Percentiles rank a stretch among this genome's conserved stretches.
These are phyloP conservation scores for Tylopilus cervinicoccineus DNA, from an alignment of 768 basidiomycete genomes.

Conservation along the genomic window DNA sequence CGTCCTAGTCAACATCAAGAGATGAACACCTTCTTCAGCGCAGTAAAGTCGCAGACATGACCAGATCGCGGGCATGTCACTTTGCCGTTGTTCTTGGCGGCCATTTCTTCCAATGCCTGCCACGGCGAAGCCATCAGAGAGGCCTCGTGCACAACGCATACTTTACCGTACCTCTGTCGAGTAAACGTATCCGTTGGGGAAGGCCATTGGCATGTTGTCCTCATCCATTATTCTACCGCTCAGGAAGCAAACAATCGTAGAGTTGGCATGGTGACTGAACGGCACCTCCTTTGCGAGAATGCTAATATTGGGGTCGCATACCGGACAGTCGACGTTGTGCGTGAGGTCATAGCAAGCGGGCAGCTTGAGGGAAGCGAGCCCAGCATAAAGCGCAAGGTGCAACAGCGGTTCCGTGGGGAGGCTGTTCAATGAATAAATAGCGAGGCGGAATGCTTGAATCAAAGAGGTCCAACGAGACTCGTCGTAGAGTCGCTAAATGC, in stretches of 20 bases:
- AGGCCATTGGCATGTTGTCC: constrained; percentile 88
- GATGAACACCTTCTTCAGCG: constrained; percentile 86
- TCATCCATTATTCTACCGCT: constrained; percentile 94
- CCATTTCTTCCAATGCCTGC: constrained; percentile 86
- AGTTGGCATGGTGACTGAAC: constrained; percentile 90
- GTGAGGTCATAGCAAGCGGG: constrained; percentile 73
- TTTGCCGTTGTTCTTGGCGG: constrained; percentile 66
- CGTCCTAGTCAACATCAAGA: constrained; percentile 44
- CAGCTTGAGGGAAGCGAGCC: constrained; percentile 85
- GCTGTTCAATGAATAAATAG: constrained; percentile 84
- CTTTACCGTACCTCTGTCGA: constrained; percentile 71
- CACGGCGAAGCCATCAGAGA: constrained; percentile 11
- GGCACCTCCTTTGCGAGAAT: constrained; percentile 84
- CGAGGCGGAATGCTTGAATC: constrained; percentile 73
- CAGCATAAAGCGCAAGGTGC: constrained; percentile 85
- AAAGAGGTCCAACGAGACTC: constrained; percentile 71
- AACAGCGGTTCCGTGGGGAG: constrained; percentile 86
- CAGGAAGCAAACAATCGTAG: constrained; percentile 89
- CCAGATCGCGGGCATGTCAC: constrained; percentile 85
- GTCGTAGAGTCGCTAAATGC: constrained; percentile 75
- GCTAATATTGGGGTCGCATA: constrained; percentile 77
- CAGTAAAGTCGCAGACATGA: constrained; percentile 55
- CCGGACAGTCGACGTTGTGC: constrained; percentile 85
- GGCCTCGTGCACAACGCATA: constrained; percentile 1
- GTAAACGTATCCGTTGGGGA: constrained; percentile 90